phyloP scores from a whole-genome alignment of 2,329 filamentous ascomycete species.

The Neoscytalidium dimidiatum region DNA sequence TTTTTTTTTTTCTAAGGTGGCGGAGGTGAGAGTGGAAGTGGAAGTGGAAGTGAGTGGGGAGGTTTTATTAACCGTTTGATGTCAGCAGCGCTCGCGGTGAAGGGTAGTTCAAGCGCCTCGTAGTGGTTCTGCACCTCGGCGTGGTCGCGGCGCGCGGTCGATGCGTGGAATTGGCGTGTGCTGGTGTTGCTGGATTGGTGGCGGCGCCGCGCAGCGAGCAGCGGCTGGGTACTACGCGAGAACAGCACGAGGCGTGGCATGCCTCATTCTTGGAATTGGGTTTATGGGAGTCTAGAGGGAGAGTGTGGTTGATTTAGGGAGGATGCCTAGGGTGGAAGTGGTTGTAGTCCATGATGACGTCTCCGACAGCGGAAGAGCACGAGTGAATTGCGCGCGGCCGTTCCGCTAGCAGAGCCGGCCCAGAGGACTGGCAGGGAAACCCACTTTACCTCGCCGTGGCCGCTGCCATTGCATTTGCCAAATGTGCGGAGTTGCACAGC shows the following conservation, averaged over 20 bases:
- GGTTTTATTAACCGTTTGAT: slow-evolving; percentile 81
- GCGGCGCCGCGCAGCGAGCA: not conserved
- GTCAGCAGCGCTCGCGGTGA: slow-evolving; percentile 69
- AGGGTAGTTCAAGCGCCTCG: slow-evolving; percentile 72
- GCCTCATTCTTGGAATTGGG: slow-evolving; percentile 6
- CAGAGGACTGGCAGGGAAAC: not conserved
- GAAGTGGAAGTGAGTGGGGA: not conserved
- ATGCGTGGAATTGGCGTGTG: slow-evolving; percentile 17
- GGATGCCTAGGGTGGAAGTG: not conserved
- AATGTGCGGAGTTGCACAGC: not conserved
- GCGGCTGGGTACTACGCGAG: not conserved
- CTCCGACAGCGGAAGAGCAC: slow-evolving; percentile 18
- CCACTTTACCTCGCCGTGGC: not conserved
- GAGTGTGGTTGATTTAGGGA: not conserved
- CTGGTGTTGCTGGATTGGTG: slow-evolving; percentile 3
- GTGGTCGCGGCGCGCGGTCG: not conserved
- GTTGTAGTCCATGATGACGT: slow-evolving; percentile 17
- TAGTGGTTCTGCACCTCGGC: slow-evolving; percentile 66
- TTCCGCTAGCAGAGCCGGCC: slow-evolving; percentile 8
- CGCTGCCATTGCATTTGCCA: not conserved
- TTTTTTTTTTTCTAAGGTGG: not conserved
- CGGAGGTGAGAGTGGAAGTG: too few relatives aligned
- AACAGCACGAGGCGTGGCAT: slow-evolving; percentile 15
- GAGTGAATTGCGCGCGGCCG: slow-evolving; percentile 8
- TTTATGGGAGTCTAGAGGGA: not conserved